A percentile compares a stretch with the other conserved stretches of the same genome.
These are phyloP conservation scores for Arabidopsis hybrid DNA, from an alignment of 441 rosid species.

Conservation along the genomic window DNA sequence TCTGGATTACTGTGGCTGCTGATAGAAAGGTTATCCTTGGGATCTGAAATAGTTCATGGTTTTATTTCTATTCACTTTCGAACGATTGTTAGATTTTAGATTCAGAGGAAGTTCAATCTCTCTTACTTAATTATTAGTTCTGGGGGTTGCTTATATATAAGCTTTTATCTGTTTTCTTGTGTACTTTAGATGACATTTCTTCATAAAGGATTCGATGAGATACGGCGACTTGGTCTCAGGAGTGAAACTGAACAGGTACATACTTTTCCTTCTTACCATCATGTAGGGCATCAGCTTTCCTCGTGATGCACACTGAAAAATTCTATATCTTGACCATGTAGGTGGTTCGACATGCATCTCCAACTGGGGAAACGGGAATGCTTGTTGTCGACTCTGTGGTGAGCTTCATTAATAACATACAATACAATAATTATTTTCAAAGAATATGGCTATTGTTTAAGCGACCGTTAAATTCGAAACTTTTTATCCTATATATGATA, in stretches of 20 bases:
- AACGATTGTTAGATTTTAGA: constrained; percentile 18
- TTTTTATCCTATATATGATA: constrained; percentile 10
- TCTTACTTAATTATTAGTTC: constrained; percentile 19
- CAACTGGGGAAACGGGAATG: constrained; percentile 86
- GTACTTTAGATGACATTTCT: constrained; percentile 74
- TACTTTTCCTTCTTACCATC: constrained; percentile 27
- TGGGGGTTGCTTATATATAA: constrained; percentile 30
- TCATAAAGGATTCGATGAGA: constrained; percentile 97
- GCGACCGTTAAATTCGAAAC: neutral
- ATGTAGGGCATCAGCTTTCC: constrained; percentile 18
- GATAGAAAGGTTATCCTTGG: constrained; percentile 11
- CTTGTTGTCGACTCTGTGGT: constrained; percentile 95
- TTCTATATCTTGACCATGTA: constrained; percentile 47
- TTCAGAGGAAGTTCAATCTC: constrained; percentile 23
- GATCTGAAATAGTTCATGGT: constrained; percentile 18
- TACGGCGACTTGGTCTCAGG: constrained; percentile 89
- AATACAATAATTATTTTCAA: neutral
- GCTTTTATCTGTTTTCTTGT: constrained; percentile 34
- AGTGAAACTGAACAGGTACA: constrained; percentile 91
- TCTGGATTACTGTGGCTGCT: constrained; percentile 21
- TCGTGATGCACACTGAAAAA: constrained; percentile 12
- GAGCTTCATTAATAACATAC: constrained; percentile 31
- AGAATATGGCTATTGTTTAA: constrained; percentile 9
- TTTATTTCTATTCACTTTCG: constrained; percentile 18
- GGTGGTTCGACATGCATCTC: constrained; percentile 87